These are phyloP conservation scores for Pilobolus umbonatus DNA, from an alignment of 192 early-diverging fungal genomes.

Conservation along the genomic window DNA sequence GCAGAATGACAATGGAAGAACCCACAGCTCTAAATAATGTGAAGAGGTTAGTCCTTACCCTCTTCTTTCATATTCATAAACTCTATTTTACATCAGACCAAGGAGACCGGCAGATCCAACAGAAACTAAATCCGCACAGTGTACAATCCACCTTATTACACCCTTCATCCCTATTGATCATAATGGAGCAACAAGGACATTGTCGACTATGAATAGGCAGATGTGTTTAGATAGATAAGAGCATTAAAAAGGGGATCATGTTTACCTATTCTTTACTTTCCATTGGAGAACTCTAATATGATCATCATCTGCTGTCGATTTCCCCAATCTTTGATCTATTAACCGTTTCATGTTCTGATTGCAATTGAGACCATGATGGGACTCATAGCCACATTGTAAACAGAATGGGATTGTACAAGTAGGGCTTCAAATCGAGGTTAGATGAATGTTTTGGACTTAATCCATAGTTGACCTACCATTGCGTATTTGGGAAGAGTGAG, in stretches of 20 bases:
- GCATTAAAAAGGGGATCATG: neutral
- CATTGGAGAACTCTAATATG: neutral
- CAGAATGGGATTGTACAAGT: neutral
- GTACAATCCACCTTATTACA: slow-evolving; percentile 66
- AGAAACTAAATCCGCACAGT: slow-evolving; percentile 57
- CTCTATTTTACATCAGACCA: slow-evolving; percentile 45
- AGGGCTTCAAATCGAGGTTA: neutral
- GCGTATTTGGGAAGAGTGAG: slow-evolving; percentile 39
- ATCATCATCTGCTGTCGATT: neutral
- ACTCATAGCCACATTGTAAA: slow-evolving; percentile 1
- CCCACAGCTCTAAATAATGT: slow-evolving; percentile 41
- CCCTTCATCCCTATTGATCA: slow-evolving; percentile 63
- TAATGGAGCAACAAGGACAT: slow-evolving; percentile 57
- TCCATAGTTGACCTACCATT: slow-evolving; percentile 34
- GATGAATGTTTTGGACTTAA: neutral
- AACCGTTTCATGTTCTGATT: neutral
- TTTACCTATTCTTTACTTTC: neutral
- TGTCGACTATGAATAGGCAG: slow-evolving; percentile 30
- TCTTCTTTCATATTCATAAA: neutral
- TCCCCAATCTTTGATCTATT: neutral
- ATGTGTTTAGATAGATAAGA: neutral
- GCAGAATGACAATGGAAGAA: slow-evolving; percentile 46
- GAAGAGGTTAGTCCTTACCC: neutral
- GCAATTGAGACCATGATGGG: neutral
- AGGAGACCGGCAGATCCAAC: slow-evolving; percentile 52